A percentile compares a stretch with the other conserved stretches of the same genome.
These are phyloP conservation scores for Syzygium syzygioides DNA, from an alignment of 441 rosid genomes.

Conservation along the genomic window DNA sequence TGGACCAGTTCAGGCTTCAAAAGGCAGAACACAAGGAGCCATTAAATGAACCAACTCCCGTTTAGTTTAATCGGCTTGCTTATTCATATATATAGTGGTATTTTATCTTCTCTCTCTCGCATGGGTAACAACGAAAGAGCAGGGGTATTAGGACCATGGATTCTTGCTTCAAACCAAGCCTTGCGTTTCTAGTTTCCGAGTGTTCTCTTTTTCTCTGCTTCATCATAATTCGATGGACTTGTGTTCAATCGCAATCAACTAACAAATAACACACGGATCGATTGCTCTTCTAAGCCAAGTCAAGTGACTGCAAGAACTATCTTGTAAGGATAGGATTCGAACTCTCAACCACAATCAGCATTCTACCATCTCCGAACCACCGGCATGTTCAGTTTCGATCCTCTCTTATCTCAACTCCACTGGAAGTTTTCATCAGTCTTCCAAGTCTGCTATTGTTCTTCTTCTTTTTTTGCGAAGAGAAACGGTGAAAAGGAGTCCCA, in stretches of 20 bases:
- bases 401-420: not conserved
- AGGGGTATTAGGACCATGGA: not conserved
- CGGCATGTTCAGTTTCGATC: not conserved
- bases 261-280: too few relatives aligned
- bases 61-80: not conserved
- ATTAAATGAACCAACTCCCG: not conserved
- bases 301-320: not conserved
- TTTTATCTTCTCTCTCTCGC: not conserved
- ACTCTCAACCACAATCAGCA: too few relatives aligned
- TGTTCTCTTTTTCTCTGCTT: not conserved
- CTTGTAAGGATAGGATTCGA: not conserved
- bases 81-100: not conserved
- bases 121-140: not conserved
- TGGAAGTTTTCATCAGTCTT: not conserved
- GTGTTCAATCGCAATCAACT: not conserved
- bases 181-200: not conserved
- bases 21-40: not conserved
- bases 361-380: too few relatives aligned
- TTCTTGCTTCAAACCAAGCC: not conserved
- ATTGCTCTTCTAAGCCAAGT: not conserved
- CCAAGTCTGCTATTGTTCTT: not conserved
- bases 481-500: not conserved
- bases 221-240: not conserved
- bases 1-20: not conserved
- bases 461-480: accelerated